Base-by-base conservation (phyloP, 1,284 basidiomycete genomes). In the Puccinia triticina region DNA sequence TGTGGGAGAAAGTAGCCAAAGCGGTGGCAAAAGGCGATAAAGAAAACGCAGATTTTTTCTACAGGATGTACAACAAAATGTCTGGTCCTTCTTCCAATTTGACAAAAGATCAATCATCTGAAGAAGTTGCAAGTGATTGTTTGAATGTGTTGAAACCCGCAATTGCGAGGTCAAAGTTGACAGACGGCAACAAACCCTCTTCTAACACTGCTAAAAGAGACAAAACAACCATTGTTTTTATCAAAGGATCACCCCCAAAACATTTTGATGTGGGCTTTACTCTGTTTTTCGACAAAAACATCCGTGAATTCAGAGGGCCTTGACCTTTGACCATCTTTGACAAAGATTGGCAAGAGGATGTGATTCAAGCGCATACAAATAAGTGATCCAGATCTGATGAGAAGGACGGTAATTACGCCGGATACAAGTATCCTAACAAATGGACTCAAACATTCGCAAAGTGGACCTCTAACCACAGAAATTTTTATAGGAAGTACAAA, bases 281-380 rank as follows among this genome's bases (percentile, higher is more conserved):
- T 3, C 43, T 11, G 1, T 53, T 34, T 18, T 73, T 73, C 34
- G n/a, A 73, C 7, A 53, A 46, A 23, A 73, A 73, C 21, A 53
- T 73, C 21, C 23, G 18, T 8, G 34, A 55, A 21, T 18, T 55
- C 4, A 21, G 8, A 21, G 26, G 29, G 1, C 71, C 71, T 0
- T 10, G 53, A 1, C 71, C 71, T 34, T 34, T 73, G 29, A 73
- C 71, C 46, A 73, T 73, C 23, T 73, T 73, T 37, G 48, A 55
- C n/a, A 26, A n/a, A 11, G 10, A 57, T 0, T 75, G 73, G 73
- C 73, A 75, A 40, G 73, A 23, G 11, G 53, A 21, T 1, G 73
- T n/a, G n/a, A n/a, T n/a, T 10, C 10, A 14, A 2, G n/a, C 37
- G 29, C 73, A 75, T 11, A 14, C 50, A 2, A 21, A 74, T 12